Percentiles rank a stretch among this genome's conserved stretches.
Conservation (phyloP, 225 moss, liverwort and hornwort species). For the Marchantia paleacea region DNA sequence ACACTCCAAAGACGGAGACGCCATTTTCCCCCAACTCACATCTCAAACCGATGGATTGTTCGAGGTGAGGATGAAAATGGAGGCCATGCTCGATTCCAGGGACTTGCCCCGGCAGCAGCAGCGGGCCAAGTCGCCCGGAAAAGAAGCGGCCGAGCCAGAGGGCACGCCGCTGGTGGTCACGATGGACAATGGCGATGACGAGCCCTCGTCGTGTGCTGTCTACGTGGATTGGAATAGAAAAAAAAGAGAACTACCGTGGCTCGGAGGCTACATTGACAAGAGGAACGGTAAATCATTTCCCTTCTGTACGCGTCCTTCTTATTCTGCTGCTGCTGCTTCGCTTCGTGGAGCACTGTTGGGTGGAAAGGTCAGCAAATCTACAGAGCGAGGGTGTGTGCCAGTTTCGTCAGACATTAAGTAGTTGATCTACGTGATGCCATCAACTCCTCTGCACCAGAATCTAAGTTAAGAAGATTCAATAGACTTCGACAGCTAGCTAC, state of each 20-base stretch:
- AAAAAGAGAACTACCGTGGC: constrained; percentile 50
- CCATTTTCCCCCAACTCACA: constrained; percentile 5
- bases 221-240: constrained; percentile 38
- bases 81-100: constrained; percentile 8
- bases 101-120: background rate
- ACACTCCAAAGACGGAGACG: background rate
- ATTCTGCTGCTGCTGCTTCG: background rate
- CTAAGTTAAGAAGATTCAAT: background rate
- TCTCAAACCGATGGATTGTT: background rate
- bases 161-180: constrained; percentile 5
- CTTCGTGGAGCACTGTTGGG: background rate
- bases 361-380: background rate
- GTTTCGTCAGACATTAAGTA: background rate
- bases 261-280: constrained; percentile 70
- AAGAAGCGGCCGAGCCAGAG: background rate
- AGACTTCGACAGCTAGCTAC: background rate
- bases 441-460: background rate
- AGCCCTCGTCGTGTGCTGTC: constrained; percentile 29
- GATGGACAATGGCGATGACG: constrained; percentile 11
- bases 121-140: background rate
- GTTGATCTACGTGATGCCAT: background rate
- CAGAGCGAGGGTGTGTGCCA: background rate
- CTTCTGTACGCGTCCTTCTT: background rate
- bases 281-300: constrained; percentile 47
- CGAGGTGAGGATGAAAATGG: constrained; percentile 17